These are phyloP conservation scores for Berkeleyomyces rouxiae DNA, from an alignment of 2,329 filamentous ascomycete species.

Conservation along the genomic window DNA sequence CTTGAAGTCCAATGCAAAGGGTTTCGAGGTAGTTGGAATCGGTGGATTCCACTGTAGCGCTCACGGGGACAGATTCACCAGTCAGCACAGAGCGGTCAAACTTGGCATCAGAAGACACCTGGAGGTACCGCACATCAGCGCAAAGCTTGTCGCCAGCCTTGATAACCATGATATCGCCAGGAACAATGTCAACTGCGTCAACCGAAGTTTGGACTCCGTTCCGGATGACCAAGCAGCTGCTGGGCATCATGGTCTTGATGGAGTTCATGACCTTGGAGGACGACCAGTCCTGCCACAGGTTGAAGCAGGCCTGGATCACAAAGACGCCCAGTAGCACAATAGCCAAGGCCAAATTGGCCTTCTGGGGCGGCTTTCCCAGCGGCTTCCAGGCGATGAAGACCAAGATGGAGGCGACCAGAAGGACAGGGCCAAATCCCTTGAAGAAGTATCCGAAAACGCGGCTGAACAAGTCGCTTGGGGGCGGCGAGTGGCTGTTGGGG, in stretches of 20 bases:
- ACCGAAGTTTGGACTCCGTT: slow-evolving; percentile 58
- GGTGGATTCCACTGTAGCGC: slow-evolving; percentile 54
- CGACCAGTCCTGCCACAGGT: slow-evolving; percentile 59
- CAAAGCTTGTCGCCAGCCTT: slow-evolving; percentile 85
- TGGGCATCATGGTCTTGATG: slow-evolving; percentile 66
- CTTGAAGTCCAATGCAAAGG: slow-evolving; percentile 97
- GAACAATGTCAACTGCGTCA: slow-evolving; percentile 89
- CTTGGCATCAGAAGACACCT: slow-evolving; percentile 73
- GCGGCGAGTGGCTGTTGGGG: slow-evolving; percentile 48
- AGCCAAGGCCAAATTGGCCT: slow-evolving; percentile 55
- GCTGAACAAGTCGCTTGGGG: slow-evolving; percentile 43
- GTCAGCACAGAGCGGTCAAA: slow-evolving; percentile 94
- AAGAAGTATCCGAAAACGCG: slow-evolving; percentile 46
- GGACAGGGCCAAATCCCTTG: slow-evolving; percentile 57
- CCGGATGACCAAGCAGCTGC: slow-evolving; percentile 60
- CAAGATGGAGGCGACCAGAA: slow-evolving; percentile 50
- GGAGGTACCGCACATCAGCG: slow-evolving; percentile 61
- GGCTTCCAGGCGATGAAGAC: slow-evolving; percentile 67
- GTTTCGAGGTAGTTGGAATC: slow-evolving; percentile 61
- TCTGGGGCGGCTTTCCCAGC: slow-evolving; percentile 50
- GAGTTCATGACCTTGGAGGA: slow-evolving; percentile 62
- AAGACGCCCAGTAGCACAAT: slow-evolving; percentile 59
- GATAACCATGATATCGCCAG: slow-evolving; percentile 79
- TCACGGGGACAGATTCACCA: slow-evolving; percentile 48
- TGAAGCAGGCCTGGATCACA: slow-evolving; percentile 51